These are phyloP conservation scores for Penicillium fimorum DNA, from an alignment of 495 filamentous ascomycete genomes.

Conservation along the genomic window DNA sequence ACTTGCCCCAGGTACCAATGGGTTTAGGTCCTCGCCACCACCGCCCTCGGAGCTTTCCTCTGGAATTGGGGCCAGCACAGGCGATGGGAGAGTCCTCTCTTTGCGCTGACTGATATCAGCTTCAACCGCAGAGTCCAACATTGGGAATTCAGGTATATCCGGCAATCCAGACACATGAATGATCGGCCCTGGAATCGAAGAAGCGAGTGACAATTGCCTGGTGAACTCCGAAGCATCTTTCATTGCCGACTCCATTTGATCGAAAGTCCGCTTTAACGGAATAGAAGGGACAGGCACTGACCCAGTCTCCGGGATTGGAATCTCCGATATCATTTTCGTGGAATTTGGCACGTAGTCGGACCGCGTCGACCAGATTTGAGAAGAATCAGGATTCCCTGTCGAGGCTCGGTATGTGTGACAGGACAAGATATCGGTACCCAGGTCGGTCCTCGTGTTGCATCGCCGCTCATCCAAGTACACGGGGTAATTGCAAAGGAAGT, in stretches of 20 bases:
- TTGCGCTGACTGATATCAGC: background rate
- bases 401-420: background rate
- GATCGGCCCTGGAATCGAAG: too few relatives aligned
- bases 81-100: constrained; percentile 1
- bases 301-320: background rate
- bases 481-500: constrained; percentile 9
- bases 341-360: background rate
- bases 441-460: constrained; percentile 1
- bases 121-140: too few relatives aligned
- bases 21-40: background rate
- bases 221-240: background rate
- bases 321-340: background rate
- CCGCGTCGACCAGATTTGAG: background rate
- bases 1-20: too few relatives aligned
- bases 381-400: background rate
- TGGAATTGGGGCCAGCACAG: constrained; percentile 14
- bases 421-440: constrained; percentile 12
- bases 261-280: constrained; percentile 1
- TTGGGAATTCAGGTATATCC: background rate
- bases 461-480: constrained; percentile 10
- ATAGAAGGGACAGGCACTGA: background rate
- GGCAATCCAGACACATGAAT: too few relatives aligned
- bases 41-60: constrained; percentile 13
- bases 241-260: background rate
- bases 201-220: too few relatives aligned